Evolutionary conservation across 495 filamentous ascomycete genomes (phyloP).

Genomic region (Usnea hakonensis): DNA sequence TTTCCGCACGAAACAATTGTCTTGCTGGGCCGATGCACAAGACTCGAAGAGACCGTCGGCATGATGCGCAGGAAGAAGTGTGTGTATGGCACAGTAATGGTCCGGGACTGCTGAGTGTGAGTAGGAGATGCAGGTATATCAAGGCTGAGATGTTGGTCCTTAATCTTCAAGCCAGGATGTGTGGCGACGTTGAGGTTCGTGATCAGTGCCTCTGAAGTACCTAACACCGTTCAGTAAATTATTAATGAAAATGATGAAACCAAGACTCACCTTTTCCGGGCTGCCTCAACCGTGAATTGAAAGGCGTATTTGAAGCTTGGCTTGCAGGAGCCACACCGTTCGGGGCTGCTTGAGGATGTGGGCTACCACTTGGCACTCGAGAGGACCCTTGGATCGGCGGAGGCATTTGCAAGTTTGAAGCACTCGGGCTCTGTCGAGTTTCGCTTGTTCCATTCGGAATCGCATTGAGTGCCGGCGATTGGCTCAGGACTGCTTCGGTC

Average conservation of each 20-base stretch:
- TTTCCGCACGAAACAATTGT: constrained; percentile 52
- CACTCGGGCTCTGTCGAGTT: constrained; percentile 26
- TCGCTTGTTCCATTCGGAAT: constrained; percentile 26
- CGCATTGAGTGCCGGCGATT: constrained; percentile 30
- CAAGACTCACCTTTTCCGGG: constrained; percentile 47
- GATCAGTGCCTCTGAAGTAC: constrained; percentile 52
- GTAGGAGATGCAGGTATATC: constrained; percentile 54
- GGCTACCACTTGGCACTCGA: constrained; percentile 30
- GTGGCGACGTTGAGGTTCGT: constrained; percentile 57
- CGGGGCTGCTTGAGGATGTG: constrained; percentile 26
- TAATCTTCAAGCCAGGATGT: constrained; percentile 52
- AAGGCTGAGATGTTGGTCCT: constrained; percentile 44
- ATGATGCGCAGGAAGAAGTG: constrained; percentile 60
- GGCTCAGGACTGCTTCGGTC: constrained; percentile 34
- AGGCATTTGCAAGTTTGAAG: constrained; percentile 27
- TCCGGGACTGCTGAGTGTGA: constrained; percentile 58
- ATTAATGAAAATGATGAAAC: neutral
- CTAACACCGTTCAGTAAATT: constrained; percentile 26
- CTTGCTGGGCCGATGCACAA: constrained; percentile 53
- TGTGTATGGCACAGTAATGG: constrained; percentile 53
- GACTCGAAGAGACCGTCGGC: constrained; percentile 49
- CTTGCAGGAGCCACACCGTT: constrained; percentile 20
- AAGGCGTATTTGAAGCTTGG: constrained; percentile 24
- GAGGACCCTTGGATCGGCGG: constrained; percentile 33
- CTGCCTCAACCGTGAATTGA: constrained; percentile 36